Evolutionary conservation across 2,329 filamentous ascomycete genomes (phyloP).

Genomic region (Tolypocladium album): DNA sequence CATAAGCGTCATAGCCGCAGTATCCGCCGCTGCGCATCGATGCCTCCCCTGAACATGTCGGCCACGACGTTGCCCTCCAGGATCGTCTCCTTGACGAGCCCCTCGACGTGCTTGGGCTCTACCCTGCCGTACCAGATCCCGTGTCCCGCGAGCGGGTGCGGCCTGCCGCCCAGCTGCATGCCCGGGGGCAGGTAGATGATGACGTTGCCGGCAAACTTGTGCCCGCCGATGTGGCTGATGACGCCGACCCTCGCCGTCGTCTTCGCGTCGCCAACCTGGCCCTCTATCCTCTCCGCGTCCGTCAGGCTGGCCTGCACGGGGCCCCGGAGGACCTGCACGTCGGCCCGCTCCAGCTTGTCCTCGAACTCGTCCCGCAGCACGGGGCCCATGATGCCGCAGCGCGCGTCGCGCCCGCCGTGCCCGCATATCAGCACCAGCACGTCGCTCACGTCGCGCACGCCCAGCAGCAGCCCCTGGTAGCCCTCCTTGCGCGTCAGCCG

Average conservation of each 20-base stretch:
- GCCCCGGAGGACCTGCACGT: conserved; percentile 36
- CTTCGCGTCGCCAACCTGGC: conserved; percentile 3
- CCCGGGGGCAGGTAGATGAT: conserved; percentile 66
- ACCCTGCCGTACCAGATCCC: conserved; percentile 79
- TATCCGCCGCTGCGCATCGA: conserved; percentile 44
- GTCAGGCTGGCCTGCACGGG: conserved; percentile 25
- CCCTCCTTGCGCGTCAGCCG: conserved; percentile 37
- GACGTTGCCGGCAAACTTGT: conserved; percentile 79
- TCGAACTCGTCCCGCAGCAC: conserved; percentile 62
- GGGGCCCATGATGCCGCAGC: conserved; percentile 75
- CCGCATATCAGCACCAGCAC: conserved; percentile 80
- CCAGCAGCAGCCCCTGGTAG: conserved; percentile 39
- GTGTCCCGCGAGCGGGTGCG: conserved; percentile 53
- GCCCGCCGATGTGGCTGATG: conserved; percentile 73
- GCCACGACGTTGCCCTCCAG: conserved; percentile 54
- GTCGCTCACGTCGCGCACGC: conserved; percentile 52
- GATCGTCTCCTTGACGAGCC: conserved; percentile 62
- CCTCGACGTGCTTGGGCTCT: conserved; percentile 64
- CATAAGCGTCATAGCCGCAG: conserved; percentile 26
- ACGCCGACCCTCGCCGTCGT: conserved; percentile 50
- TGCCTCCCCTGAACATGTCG: conserved; percentile 63
- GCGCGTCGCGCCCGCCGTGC: conserved; percentile 68
- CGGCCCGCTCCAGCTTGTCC: conserved; percentile 37
- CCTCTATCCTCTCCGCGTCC: conserved; percentile 10
- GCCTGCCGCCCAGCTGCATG: conserved; percentile 26